Evolutionary conservation across 352 stramenopile species (phyloP), one percentile per base, ranked within the genome.

Genomic region (Phytophthora capsici): DNA sequence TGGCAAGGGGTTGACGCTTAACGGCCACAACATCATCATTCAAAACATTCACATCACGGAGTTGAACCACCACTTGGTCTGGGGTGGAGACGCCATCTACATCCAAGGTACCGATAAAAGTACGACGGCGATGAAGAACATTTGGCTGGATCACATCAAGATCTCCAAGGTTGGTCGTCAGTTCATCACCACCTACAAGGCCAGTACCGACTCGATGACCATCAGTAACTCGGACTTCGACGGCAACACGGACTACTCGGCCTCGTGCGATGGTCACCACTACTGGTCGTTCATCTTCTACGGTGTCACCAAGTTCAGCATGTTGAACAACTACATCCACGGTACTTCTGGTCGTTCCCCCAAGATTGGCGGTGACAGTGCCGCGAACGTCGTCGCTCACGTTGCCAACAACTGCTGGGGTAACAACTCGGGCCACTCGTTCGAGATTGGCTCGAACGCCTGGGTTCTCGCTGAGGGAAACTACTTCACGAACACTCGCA

Each of bases 141-240:
- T 80, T 20, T 87, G 75, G 75, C 51, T 87, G 22, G 75, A 87
- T 50, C 78, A 87, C 63, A 63, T 86, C 51, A 78, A 80, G 55
- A 52, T 86, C 19, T 73, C 60, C 0, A 23, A 41, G 5, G 55
- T 80, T 16, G 72, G 69, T 12, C 66, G 72, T 10, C 71, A 85
- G 44, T 77, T 85, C 52, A 51, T 82, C 30, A 63, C 56, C 0
- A 75, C 59, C 12, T 69, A 75, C 57, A 54, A 57, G 19, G 71
- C 63, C 4, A 53, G 71, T 12, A 61, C 67, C 1, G 58, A 63
- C 6, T 75, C 67, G 10, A 23, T 82, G 26, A 85, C 76, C 1
- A 73, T 85, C 57, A 80, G 66, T 52, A 78, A 82, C 63, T 79
- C 54, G n/a, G 66, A 82, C 38, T 85, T 82, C 56, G 73, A 85